Conservation (phyloP, 306 rosid genomes). For the Hippophae gyantsensis region DNA sequence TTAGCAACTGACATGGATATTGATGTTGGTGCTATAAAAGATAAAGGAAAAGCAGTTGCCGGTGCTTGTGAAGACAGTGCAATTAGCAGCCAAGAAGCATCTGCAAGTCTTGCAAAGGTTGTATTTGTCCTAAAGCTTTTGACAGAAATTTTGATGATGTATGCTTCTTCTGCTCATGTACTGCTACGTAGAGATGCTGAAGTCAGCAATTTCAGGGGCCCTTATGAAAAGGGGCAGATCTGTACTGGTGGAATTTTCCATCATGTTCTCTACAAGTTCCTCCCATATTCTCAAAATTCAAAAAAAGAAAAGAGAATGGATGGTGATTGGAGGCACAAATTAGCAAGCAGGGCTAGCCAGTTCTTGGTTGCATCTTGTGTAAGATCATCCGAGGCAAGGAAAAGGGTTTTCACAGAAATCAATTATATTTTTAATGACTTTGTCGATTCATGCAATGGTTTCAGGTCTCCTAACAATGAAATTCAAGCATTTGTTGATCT, state of each 20-base stretch:
- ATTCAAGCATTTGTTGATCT: conserved; percentile 74
- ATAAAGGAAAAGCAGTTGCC: conserved; percentile 87
- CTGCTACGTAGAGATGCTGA: conserved; percentile 86
- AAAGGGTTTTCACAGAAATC: conserved; percentile 72
- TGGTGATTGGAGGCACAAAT: conserved; percentile 95
- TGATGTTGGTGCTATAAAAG: conserved; percentile 65
- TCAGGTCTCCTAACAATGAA: conserved; percentile 54
- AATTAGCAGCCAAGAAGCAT: conserved; percentile 49
- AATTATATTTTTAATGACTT: conserved; percentile 54
- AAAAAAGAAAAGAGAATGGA: conserved; percentile 81
- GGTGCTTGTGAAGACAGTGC: conserved; percentile 43
- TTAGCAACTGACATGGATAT: conserved; percentile 76
- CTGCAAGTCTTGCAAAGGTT: conserved; percentile 83
- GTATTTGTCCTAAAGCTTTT: conserved; percentile 82
- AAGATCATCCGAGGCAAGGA: conserved; percentile 92
- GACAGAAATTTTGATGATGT: conserved; percentile 75
- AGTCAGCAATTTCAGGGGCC: conserved; percentile 45
- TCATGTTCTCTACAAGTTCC: conserved; percentile 72
- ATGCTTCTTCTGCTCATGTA: conserved; percentile 78
- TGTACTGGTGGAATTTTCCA: conserved; percentile 63
- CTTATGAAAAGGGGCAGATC: conserved; percentile 41
- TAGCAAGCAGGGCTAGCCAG: conserved; percentile 83
- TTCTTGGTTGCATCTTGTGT: conserved; percentile 88
- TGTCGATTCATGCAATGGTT: conserved; percentile 50
- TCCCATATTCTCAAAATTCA: conserved; percentile 52